Evolutionary conservation across 2,329 filamentous ascomycete species (phyloP).

Genomic region (Atkinsonella hypoxylon): DNA sequence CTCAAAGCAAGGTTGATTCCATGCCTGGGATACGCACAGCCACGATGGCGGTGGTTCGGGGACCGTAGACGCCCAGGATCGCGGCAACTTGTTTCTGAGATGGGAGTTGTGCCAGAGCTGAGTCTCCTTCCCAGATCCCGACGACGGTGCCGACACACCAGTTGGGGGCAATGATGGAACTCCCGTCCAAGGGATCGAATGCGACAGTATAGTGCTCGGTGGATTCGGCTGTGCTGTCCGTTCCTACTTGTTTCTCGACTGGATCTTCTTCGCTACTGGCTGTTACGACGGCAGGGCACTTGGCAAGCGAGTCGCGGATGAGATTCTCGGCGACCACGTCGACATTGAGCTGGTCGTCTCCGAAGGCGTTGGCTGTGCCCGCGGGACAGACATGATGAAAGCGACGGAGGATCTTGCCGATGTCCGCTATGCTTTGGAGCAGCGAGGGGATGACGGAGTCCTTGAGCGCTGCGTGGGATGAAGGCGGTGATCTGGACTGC

Average conservation of each 20-base stretch:
- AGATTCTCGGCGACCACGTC: constrained; percentile 39
- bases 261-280: constrained; percentile 52
- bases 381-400: constrained; percentile 33
- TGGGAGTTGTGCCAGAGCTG: constrained; percentile 30
- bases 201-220: constrained; percentile 44
- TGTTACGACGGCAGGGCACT: constrained; percentile 32
- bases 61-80: constrained; percentile 41
- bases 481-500: constrained; percentile 4
- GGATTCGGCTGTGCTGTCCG: background rate
- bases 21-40: constrained; percentile 36
- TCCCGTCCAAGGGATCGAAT: constrained; percentile 53
- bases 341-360: constrained; percentile 47
- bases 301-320: constrained; percentile 31
- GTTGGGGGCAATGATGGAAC: constrained; percentile 46
- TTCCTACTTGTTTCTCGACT: constrained; percentile 27
- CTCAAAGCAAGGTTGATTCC: constrained; percentile 35
- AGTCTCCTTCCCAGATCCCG: constrained; percentile 42
- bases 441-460: constrained; percentile 36
- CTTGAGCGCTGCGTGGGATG: constrained; percentile 21
- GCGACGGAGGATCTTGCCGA: constrained; percentile 30
- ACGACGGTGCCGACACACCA: constrained; percentile 49
- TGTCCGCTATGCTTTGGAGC: constrained; percentile 30
- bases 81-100: constrained; percentile 32
- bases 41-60: constrained; percentile 42
- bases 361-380: constrained; percentile 43